These are phyloP conservation scores for Ustanciosporium gigantosporum DNA, from an alignment of 1,284 basidiomycete genomes.

Conservation along the genomic window DNA sequence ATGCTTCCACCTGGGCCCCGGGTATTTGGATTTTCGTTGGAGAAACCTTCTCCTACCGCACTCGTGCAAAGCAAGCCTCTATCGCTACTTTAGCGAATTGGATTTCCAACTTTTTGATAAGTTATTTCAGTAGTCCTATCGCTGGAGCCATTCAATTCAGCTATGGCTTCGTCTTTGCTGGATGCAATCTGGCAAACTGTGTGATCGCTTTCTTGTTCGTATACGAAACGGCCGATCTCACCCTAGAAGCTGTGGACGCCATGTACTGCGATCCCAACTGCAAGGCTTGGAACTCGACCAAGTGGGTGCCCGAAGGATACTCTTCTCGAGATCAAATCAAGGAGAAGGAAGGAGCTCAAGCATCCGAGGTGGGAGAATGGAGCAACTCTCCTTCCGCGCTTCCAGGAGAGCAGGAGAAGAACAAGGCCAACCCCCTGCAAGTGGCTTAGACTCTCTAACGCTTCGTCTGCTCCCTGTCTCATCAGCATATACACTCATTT, in stretches of 20 bases:
- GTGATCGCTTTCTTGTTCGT: constrained; percentile 75
- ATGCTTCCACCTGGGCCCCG: constrained; percentile 72
- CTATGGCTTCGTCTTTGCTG: constrained; percentile 76
- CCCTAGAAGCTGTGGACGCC: constrained; percentile 73
- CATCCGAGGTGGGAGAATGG: constrained; percentile 40
- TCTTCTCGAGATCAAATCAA: constrained; percentile 45
- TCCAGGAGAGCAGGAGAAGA: constrained; percentile 41
- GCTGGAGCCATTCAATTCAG: constrained; percentile 63
- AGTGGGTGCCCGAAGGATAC: constrained; percentile 60
- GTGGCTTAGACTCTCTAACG: constrained; percentile 9
- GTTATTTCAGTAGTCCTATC: constrained; percentile 67
- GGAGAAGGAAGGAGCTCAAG: constrained; percentile 33
- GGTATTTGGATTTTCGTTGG: constrained; percentile 58
- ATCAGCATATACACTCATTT: too few relatives aligned
- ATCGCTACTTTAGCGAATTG: constrained; percentile 73
- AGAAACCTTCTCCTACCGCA: constrained; percentile 76
- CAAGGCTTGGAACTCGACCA: constrained; percentile 71
- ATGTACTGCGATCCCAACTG: constrained; percentile 75
- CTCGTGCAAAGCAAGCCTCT: constrained; percentile 75
- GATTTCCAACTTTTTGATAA: constrained; percentile 73
- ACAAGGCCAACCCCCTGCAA: constrained; percentile 39
- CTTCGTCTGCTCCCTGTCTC: too few relatives aligned
- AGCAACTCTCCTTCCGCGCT: constrained; percentile 38
- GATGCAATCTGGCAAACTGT: constrained; percentile 65
- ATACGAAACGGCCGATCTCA: constrained; percentile 74